Evolutionary conservation across 768 basidiomycete species (phyloP).

Genomic region (Austroboletus festivus): DNA sequence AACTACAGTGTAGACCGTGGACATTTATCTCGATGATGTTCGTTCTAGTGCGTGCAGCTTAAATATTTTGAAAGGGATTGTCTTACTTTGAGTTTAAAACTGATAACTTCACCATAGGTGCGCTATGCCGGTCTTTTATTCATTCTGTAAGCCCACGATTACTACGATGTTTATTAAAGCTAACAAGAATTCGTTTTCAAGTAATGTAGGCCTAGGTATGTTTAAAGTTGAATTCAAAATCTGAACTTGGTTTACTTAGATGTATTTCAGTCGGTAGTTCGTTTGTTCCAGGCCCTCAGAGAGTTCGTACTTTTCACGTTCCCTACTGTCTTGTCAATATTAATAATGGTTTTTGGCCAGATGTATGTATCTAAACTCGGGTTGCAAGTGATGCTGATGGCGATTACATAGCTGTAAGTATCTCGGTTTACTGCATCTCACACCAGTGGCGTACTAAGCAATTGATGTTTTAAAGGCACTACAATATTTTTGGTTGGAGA

Average conservation of each 20-base stretch:
- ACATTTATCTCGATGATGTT: background rate
- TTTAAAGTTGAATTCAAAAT: background rate
- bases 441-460: too few species aligned
- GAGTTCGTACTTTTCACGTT: background rate
- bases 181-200: background rate
- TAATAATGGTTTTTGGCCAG: background rate
- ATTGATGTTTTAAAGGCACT: too few species aligned
- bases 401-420: too few species aligned
- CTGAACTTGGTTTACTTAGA: too few species aligned
- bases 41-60: background rate
- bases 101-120: too few species aligned
- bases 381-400: too few species aligned
- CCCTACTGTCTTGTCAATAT: background rate
- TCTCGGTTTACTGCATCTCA: too few species aligned
- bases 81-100: too few species aligned
- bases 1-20: background rate
- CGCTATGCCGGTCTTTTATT: slow-evolving; percentile 2
- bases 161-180: background rate
- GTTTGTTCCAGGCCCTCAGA: background rate
- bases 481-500: too few species aligned
- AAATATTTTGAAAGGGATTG: too few species aligned
- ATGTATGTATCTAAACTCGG: background rate
- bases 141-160: background rate
- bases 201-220: background rate
- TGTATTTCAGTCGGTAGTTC: background rate